Evolutionary conservation across 2,329 filamentous ascomycete genomes (phyloP).

Genomic region (Monosporascus sp.): DNA sequence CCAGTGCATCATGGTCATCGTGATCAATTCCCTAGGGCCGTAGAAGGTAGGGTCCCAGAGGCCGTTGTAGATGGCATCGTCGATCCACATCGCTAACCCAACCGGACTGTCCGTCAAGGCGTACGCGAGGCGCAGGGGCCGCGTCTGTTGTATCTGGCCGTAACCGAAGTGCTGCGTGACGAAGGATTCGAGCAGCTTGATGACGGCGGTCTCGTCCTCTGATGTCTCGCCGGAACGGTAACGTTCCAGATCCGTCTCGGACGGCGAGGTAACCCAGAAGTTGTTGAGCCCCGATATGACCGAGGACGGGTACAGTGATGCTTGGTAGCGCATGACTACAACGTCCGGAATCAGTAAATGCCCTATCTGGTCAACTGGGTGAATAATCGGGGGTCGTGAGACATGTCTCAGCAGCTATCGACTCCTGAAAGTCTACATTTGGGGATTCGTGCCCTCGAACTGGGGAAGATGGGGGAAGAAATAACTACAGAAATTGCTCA

Average conservation of each 20-base stretch:
- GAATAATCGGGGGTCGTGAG: no score
- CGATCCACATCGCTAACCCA: conserved; percentile 26
- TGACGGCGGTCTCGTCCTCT: conserved; percentile 5
- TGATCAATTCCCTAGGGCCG: conserved; percentile 10
- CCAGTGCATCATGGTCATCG: conserved; percentile 18
- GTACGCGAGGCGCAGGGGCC: conserved; percentile 20
- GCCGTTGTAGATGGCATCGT: neutral
- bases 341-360: no score
- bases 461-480: no score
- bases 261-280: conserved; percentile 16
- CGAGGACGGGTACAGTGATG: neutral
- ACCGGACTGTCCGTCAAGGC: conserved; percentile 28
- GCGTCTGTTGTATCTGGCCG: conserved; percentile 16
- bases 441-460: no score
- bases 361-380: no score
- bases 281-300: conserved; percentile 8
- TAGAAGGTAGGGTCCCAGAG: no score
- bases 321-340: no score
- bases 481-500: no score
- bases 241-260: conserved; percentile 2
- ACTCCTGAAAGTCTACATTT: no score
- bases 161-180: conserved; percentile 14
- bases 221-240: neutral
- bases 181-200: conserved; percentile 5
- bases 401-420: no score